Evolutionary conservation across 2,329 filamentous ascomycete species (phyloP).

Genomic region (Furcasterigmium sp.): DNA sequence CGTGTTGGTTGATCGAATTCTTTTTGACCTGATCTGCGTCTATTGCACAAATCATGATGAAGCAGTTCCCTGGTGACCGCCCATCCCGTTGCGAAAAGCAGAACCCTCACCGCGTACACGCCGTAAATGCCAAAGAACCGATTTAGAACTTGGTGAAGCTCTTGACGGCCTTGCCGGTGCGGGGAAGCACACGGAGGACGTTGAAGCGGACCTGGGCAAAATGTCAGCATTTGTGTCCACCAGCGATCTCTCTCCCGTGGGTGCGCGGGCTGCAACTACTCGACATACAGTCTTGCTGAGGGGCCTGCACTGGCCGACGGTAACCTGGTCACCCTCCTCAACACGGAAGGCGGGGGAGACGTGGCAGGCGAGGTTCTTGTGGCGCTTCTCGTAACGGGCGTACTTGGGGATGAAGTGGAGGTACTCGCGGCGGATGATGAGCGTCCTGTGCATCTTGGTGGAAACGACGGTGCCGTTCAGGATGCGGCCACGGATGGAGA

Average conservation of each 20-base stretch:
- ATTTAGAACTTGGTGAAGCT: slow-evolving; percentile 97
- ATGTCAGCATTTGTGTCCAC: slow-evolving; percentile 6
- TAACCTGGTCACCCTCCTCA: slow-evolving; percentile 98
- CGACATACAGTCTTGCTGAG: slow-evolving; percentile 96
- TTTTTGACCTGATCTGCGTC: slow-evolving; percentile 26
- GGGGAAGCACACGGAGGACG: slow-evolving; percentile 95
- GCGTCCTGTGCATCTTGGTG: slow-evolving; percentile 99
- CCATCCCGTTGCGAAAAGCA: slow-evolving; percentile 22
- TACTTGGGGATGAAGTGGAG: slow-evolving; percentile 99
- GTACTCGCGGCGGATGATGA: slow-evolving; percentile 99
- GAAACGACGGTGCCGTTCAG: slow-evolving; percentile 98
- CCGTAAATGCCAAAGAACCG: slow-evolving; percentile 48
- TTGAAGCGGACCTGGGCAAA: slow-evolving; percentile 86
- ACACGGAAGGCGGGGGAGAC: slow-evolving; percentile 99
- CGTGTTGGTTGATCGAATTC: slow-evolving; percentile 15
- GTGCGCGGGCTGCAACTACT: slow-evolving; percentile 2
- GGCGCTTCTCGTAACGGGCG: slow-evolving; percentile 99
- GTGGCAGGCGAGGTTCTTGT: slow-evolving; percentile 99
- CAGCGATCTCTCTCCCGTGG: too few relatives aligned
- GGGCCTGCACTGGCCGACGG: slow-evolving; percentile 98
- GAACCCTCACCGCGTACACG: slow-evolving; percentile 41
- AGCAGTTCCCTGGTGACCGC: slow-evolving; percentile 16
- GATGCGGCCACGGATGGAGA: slow-evolving; percentile 99
- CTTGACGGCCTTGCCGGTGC: slow-evolving; percentile 97
- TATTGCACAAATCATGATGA: slow-evolving; percentile 35